Conservation (phyloP, 768 basidiomycete genomes). For the Gymnopilus junonius region DNA sequence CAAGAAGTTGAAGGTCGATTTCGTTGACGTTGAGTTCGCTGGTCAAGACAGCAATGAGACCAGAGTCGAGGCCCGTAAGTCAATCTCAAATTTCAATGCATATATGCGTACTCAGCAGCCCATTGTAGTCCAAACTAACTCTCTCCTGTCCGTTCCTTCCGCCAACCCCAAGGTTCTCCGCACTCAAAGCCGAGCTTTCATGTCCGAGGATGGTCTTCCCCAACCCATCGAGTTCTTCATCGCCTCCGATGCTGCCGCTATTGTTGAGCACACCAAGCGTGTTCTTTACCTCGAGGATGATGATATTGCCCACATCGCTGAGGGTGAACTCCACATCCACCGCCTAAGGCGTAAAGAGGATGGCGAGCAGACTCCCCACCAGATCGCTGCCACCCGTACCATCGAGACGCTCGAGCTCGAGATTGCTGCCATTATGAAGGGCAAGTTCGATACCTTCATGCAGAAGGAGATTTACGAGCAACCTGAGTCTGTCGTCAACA, state of each 20-base stretch:
- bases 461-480: conserved; percentile 99
- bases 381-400: conserved; percentile 77
- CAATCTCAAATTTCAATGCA: not conserved
- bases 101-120: conserved; percentile 13
- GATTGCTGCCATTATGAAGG: conserved; percentile 99
- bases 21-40: conserved; percentile 96
- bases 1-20: conserved; percentile 99
- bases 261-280: conserved; percentile 98
- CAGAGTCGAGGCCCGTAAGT: conserved; percentile 44
- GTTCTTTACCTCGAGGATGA: conserved; percentile 99
- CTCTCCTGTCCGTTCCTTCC: conserved; percentile 68
- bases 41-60: conserved; percentile 62
- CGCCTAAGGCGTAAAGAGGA: conserved; percentile 91
- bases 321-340: conserved; percentile 98
- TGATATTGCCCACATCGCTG: conserved; percentile 96
- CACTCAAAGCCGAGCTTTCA: conserved; percentile 96
- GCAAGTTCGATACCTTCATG: conserved; percentile 99
- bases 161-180: conserved; percentile 82
- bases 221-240: conserved; percentile 99
- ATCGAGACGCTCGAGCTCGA: conserved; percentile 99
- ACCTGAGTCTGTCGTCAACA: conserved; percentile 99
- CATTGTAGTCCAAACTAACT: conserved; percentile 48
- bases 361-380: conserved; percentile 60
- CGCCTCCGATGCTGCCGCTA: conserved; percentile 94
- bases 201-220: conserved; percentile 97